Evolutionary conservation across 306 rosid genomes (phyloP).

Genomic region (Spatholobus suberectus): DNA sequence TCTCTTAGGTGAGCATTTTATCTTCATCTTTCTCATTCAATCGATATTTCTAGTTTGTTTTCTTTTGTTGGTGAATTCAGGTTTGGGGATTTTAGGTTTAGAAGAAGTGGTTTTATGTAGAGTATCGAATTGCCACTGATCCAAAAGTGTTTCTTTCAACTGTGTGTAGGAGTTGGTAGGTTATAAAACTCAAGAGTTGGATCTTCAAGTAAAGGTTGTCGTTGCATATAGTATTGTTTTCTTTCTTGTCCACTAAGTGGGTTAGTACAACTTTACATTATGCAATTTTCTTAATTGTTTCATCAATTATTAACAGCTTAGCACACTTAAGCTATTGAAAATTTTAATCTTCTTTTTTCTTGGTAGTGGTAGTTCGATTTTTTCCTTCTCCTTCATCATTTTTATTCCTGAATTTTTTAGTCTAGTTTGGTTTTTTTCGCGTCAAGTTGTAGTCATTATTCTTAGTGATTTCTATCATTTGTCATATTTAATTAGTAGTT

Average conservation of each 20-base stretch:
- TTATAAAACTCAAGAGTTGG: too few relatives aligned
- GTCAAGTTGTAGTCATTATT: conserved; percentile 36
- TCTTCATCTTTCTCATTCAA: too few relatives aligned
- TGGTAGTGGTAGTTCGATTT: not conserved
- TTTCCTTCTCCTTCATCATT: too few relatives aligned
- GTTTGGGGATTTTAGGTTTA: too few relatives aligned
- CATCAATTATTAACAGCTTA: conserved; percentile 5
- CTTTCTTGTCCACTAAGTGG: conserved; percentile 49
- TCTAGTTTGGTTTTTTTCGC: conserved; percentile 17
- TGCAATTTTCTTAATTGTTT: conserved; percentile 36
- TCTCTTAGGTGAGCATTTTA: too few relatives aligned
- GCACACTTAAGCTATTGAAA: conserved; percentile 25
- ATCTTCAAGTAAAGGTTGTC: too few relatives aligned
- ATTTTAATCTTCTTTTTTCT: not conserved
- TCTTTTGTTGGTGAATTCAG: too few relatives aligned
- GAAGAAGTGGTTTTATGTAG: too few relatives aligned
- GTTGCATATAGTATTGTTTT: conserved; percentile 58
- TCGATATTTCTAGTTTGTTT: too few relatives aligned
- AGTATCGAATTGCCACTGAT: too few relatives aligned
- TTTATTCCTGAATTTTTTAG: conserved; percentile 30
- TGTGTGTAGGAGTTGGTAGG: too few relatives aligned
- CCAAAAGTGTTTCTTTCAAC: too few relatives aligned
- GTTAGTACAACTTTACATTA: conserved; percentile 49
- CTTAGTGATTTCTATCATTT: not conserved
- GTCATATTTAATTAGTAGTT: conserved; percentile 10